phyloP scores from a whole-genome alignment of 345 rosid genomes.

The Salix koriyanagi region DNA sequence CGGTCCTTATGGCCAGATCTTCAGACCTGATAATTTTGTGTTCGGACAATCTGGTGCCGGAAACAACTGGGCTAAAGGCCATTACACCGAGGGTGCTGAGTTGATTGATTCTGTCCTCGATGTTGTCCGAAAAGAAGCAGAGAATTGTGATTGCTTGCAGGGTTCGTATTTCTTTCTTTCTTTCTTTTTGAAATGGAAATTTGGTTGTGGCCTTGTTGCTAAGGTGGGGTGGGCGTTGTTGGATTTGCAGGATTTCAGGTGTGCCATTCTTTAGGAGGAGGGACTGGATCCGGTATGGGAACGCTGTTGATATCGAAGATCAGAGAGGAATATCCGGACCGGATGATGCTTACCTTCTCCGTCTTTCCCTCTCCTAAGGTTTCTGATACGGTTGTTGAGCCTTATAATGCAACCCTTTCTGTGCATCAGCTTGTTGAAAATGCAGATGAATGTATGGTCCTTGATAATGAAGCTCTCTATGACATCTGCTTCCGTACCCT shows the following conservation, averaged over 20 bases:
- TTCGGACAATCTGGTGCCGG: constrained; percentile 49
- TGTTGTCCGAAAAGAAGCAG: constrained; percentile 42
- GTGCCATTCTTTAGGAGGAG: constrained; percentile 65
- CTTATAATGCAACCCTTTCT: constrained; percentile 63
- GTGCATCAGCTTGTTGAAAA: constrained; percentile 65
- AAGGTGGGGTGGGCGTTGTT: not conserved
- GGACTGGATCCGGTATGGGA: constrained; percentile 68
- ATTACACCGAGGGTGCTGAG: constrained; percentile 41
- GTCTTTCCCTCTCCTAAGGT: constrained; percentile 70
- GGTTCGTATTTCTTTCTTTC: constrained; percentile 4
- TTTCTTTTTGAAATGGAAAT: not conserved
- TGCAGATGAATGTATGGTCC: constrained; percentile 66
- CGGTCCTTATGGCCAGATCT: constrained; percentile 34
- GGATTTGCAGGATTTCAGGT: constrained; percentile 49
- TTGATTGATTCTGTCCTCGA: constrained; percentile 41
- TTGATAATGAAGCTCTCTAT: constrained; percentile 62
- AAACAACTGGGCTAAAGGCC: constrained; percentile 49
- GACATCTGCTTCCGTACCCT: constrained; percentile 66
- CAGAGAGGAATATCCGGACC: constrained; percentile 67
- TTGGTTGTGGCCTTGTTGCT: not conserved
- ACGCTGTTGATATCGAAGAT: constrained; percentile 62
- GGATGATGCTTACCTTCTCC: constrained; percentile 73
- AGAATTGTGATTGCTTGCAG: constrained; percentile 42
- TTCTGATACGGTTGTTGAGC: constrained; percentile 70
- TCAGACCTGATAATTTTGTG: constrained; percentile 44